Conservation (phyloP, 225 moss, liverwort and hornwort species). For the Lunularia cruciata region DNA sequence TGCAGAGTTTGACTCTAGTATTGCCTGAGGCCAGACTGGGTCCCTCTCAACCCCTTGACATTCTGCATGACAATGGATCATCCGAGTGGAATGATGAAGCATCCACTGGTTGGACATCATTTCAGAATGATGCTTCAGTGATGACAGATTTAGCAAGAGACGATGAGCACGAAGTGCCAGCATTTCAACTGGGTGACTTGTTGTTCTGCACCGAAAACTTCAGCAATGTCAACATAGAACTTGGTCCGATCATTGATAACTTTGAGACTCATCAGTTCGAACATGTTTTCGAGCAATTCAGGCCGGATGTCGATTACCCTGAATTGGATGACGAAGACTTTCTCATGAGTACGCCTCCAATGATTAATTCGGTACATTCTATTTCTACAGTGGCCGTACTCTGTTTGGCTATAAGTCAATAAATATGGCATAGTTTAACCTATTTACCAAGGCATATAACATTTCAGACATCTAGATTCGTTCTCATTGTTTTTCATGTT, state of each 20-base stretch:
- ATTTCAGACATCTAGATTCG: no score
- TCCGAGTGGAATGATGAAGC: conserved; percentile 32
- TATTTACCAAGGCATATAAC: no score
- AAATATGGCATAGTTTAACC: no score
- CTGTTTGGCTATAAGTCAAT: no score
- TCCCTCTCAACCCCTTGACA: not conserved
- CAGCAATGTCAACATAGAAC: no score
- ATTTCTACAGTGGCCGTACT: not conserved
- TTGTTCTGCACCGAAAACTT: conserved; percentile 26
- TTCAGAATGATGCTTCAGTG: conserved; percentile 20
- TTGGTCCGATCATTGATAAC: not conserved
- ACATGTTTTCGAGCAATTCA: conserved; percentile 21
- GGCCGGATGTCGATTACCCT: conserved; percentile 35
- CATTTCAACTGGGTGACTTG: not conserved
- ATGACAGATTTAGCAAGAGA: not conserved
- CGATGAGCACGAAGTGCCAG: conserved; percentile 1
- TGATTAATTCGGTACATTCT: conserved; percentile 21
- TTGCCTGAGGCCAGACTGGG: not conserved
- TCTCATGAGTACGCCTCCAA: conserved; percentile 24
- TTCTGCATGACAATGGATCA: conserved; percentile 11
- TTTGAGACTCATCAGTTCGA: conserved; percentile 5
- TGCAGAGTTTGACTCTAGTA: conserved; percentile 18
- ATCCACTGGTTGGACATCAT: conserved; percentile 27
- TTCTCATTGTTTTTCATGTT: no score
- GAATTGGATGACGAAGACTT: conserved; percentile 9